Conservation (phyloP, 257 asterid genomes). For the Rubia yunnanensis region DNA sequence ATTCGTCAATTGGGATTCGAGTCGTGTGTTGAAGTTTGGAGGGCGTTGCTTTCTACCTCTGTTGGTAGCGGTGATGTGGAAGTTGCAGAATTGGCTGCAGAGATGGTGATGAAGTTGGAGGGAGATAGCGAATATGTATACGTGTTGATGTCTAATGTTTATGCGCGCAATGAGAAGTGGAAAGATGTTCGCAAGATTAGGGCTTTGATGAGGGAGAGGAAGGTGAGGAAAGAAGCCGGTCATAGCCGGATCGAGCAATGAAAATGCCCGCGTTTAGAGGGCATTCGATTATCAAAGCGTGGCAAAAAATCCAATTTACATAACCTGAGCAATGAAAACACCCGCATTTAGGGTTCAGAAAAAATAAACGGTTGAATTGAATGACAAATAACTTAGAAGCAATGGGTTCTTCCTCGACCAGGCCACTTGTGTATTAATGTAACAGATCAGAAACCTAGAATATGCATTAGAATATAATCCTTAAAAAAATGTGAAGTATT, state of each 20-base stretch:
- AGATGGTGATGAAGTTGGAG: conserved; percentile 44
- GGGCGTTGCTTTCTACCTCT: conserved; percentile 51
- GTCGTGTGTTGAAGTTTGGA: conserved; percentile 51
- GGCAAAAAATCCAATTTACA: no score
- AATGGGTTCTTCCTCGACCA: no score
- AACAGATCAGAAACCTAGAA: no score
- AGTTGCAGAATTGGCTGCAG: conserved; percentile 48
- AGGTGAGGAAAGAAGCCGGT: conserved; percentile 45
- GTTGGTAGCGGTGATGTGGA: conserved; percentile 33
- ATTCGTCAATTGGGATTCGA: conserved; percentile 36
- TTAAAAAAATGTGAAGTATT: no score
- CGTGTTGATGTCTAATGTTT: conserved; percentile 49
- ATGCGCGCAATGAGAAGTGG: conserved; percentile 49
- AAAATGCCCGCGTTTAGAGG: no score
- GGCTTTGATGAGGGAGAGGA: conserved; percentile 48
- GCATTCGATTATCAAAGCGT: no score
- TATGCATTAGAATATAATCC: not conserved
- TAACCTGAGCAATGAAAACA: no score
- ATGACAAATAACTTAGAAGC: no score
- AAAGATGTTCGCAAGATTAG: conserved; percentile 36
- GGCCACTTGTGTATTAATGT: no score
- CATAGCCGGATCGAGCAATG: conserved; percentile 49
- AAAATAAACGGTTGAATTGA: no score
- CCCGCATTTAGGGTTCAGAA: no score
- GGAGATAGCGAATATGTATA: conserved; percentile 44